Conservation (phyloP, 2,329 filamentous ascomycete species). For the Beauveria sp. region DNA sequence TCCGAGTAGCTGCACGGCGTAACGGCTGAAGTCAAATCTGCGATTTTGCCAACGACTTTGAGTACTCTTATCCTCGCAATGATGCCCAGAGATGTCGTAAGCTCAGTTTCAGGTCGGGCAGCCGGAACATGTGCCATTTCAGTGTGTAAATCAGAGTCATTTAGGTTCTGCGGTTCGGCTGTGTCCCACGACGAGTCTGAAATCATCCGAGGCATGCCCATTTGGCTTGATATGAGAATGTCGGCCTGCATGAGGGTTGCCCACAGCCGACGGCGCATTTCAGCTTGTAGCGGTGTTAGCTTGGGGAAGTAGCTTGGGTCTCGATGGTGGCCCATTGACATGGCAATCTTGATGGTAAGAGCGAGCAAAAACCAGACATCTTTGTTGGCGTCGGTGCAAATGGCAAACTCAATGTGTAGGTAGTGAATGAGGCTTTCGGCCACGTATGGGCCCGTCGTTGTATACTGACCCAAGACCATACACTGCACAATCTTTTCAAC, state of each 20-base stretch:
- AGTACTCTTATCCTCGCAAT: background rate
- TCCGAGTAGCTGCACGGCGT: background rate
- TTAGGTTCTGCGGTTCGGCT: conserved; percentile 21
- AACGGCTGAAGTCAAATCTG: background rate
- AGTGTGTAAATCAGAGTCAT: background rate
- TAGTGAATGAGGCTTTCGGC: no score
- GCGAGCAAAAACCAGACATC: no score
- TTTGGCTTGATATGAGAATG: conserved; percentile 34
- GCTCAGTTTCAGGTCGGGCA: background rate
- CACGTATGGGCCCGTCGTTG: no score
- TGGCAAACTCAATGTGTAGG: no score
- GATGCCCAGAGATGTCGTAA: background rate
- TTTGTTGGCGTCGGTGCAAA: no score
- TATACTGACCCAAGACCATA: no score
- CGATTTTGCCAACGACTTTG: background rate
- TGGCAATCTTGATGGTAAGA: no score
- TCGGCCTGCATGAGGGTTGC: conserved; percentile 32
- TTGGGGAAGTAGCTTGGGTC: background rate
- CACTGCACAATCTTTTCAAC: no score
- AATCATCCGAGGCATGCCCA: conserved; percentile 38
- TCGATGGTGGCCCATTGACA: background rate
- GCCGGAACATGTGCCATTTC: background rate
- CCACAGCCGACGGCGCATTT: conserved; percentile 19
- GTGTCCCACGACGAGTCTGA: conserved; percentile 33
- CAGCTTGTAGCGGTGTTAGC: background rate